Conservation (phyloP, 169 alveolate genomes). For the Cryptosporidium sp. region DNA sequence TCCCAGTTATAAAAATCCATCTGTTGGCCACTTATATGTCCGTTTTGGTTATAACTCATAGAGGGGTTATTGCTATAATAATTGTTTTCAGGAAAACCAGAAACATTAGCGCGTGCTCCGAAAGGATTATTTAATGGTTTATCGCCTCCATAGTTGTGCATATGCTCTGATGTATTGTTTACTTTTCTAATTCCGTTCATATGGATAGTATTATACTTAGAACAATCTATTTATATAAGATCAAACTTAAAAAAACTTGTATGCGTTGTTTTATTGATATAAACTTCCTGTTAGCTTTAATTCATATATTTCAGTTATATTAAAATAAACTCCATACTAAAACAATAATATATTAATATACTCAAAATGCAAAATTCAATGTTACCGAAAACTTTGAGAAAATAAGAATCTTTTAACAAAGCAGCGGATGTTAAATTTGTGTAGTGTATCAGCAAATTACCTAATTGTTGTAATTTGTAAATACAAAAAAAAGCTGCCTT, state of each 20-base stretch:
- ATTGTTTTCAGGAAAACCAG: conserved; percentile 4
- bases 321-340: not conserved
- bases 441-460: not conserved
- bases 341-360: no score
- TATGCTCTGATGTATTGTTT: conserved; percentile 2
- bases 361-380: not conserved
- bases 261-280: not conserved
- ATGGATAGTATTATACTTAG: not conserved
- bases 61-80: conserved; percentile 7
- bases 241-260: not conserved
- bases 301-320: not conserved
- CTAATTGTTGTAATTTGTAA: not conserved
- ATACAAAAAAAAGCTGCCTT: not conserved
- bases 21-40: conserved; percentile 7
- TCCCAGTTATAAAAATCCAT: conserved; percentile 43
- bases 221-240: not conserved
- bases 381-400: not conserved
- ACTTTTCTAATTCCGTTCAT: conserved; percentile 22
- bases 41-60: not conserved
- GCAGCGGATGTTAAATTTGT: not conserved
- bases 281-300: not conserved
- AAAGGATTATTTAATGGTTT: conserved; percentile 47
- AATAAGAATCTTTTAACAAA: not conserved
- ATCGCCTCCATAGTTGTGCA: not conserved
- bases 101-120: conserved; percentile 18